Percentiles rank a stretch among this genome's conserved stretches.
phyloP scores from a whole-genome alignment of 371 early-diverging fungal genomes.

The Syncephalastrum contaminatum region DNA sequence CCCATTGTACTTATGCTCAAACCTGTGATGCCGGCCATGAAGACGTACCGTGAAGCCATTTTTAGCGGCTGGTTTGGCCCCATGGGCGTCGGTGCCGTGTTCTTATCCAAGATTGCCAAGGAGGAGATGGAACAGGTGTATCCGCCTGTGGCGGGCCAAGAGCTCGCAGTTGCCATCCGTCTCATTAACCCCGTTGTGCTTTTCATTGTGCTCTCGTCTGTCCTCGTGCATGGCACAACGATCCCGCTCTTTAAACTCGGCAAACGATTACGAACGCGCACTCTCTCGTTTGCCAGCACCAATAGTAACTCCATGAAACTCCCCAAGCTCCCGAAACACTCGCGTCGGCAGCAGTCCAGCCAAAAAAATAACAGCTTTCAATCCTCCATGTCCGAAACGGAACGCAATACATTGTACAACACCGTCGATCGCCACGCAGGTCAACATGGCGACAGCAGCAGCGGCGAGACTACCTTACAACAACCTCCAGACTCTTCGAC shows the following conservation, averaged over 20 bases:
- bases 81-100: constrained; percentile 83
- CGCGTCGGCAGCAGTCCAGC: constrained; percentile 7
- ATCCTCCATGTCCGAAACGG: constrained; percentile 31
- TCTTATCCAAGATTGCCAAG: constrained; percentile 64
- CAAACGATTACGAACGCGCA: constrained; percentile 51
- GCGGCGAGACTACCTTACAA: constrained; percentile 2
- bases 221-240: constrained; percentile 80
- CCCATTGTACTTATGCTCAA: constrained; percentile 73
- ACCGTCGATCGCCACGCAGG: constrained; percentile 26
- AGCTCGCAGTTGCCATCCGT: constrained; percentile 22
- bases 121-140: constrained; percentile 44
- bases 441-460: constrained; percentile 1
- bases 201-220: constrained; percentile 75
- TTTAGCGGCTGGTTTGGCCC: constrained; percentile 99
- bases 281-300: constrained; percentile 46
- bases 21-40: constrained; percentile 70
- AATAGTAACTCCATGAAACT: constrained; percentile 41
- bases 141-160: constrained; percentile 16
- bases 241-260: constrained; percentile 73
- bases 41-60: constrained; percentile 76
- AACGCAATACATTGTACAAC: constrained; percentile 40
- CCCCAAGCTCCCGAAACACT: constrained; percentile 24
- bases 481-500: constrained; percentile 10
- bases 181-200: constrained; percentile 64
- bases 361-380: constrained; percentile 17